phyloP scores from a whole-genome alignment of 441 rosid genomes.

The Isatis lusitanica region DNA sequence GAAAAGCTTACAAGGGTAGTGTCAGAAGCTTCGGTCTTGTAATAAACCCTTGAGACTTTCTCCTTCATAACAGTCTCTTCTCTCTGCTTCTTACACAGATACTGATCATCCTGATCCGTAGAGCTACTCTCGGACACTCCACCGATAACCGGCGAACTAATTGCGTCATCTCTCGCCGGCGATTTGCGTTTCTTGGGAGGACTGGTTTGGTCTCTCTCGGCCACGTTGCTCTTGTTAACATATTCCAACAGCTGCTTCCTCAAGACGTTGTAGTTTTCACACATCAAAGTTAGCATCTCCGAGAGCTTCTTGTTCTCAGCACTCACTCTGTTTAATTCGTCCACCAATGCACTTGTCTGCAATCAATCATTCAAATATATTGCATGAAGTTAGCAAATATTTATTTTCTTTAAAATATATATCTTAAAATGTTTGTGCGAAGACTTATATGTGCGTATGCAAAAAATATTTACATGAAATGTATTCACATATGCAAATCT shows the following conservation, averaged over 20 bases:
- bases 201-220: constrained; percentile 36
- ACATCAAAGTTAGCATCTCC: constrained; percentile 71
- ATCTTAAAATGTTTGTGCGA: neutral
- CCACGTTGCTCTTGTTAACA: constrained; percentile 46
- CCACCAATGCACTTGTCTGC: constrained; percentile 51
- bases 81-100: constrained; percentile 60
- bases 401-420: neutral
- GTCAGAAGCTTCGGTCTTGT: constrained; percentile 70
- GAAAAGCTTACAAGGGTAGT: constrained; percentile 64
- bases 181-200: constrained; percentile 79
- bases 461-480: neutral
- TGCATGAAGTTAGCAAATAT: constrained; percentile 9
- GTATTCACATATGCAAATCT: neutral
- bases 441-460: neutral
- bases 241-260: constrained; percentile 59
- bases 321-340: constrained; percentile 76
- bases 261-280: constrained; percentile 73
- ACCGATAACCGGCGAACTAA: constrained; percentile 26
- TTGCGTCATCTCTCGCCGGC: constrained; percentile 46
- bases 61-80: constrained; percentile 66
- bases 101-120: constrained; percentile 75
- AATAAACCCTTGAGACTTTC: constrained; percentile 59
- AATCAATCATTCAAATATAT: constrained; percentile 4
- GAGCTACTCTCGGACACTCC: constrained; percentile 88
- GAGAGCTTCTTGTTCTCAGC: constrained; percentile 88